Conservation (phyloP, 106 monocot species). For the Alisma plantagoaquatica region DNA sequence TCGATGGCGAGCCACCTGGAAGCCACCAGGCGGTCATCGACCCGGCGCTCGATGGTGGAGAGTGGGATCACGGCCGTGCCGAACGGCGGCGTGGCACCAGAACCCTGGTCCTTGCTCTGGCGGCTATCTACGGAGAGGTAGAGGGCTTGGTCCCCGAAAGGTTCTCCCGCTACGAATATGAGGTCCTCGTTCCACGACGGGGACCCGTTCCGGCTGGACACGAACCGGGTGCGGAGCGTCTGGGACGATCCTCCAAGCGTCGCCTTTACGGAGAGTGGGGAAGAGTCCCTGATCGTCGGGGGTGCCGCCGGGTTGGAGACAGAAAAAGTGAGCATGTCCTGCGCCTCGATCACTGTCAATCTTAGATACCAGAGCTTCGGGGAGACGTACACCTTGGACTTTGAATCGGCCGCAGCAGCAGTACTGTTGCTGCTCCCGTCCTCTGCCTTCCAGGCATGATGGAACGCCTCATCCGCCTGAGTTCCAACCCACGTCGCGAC, state of each 20-base stretch:
- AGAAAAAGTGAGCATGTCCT: slow-evolving; percentile 21
- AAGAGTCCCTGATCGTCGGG: slow-evolving; percentile 9
- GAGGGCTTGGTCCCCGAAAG: slow-evolving; percentile 49
- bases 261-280: slow-evolving; percentile 33
- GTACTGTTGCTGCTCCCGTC: slow-evolving; percentile 6
- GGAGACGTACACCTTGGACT: slow-evolving; percentile 73
- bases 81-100: slow-evolving; percentile 11
- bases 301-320: neutral
- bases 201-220: slow-evolving; percentile 29
- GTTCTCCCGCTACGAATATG: slow-evolving; percentile 69
- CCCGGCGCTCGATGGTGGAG: slow-evolving; percentile 66
- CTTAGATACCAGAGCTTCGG: slow-evolving; percentile 95
- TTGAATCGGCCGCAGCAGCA: slow-evolving; percentile 13
- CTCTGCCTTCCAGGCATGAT: slow-evolving; percentile 51
- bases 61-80: slow-evolving; percentile 41
- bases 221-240: slow-evolving; percentile 29
- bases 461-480: slow-evolving; percentile 75
- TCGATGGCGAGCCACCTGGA: slow-evolving; percentile 67
- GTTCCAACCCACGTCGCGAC: slow-evolving; percentile 85
- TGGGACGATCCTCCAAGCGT: slow-evolving; percentile 66
- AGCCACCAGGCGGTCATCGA: slow-evolving; percentile 67
- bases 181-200: slow-evolving; percentile 85
- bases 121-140: slow-evolving; percentile 42
- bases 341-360: slow-evolving; percentile 59
- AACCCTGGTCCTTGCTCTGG: slow-evolving; percentile 33